Base-by-base conservation (phyloP, 179 eudicot genomes). In the Sideroxylon spinosum region DNA sequence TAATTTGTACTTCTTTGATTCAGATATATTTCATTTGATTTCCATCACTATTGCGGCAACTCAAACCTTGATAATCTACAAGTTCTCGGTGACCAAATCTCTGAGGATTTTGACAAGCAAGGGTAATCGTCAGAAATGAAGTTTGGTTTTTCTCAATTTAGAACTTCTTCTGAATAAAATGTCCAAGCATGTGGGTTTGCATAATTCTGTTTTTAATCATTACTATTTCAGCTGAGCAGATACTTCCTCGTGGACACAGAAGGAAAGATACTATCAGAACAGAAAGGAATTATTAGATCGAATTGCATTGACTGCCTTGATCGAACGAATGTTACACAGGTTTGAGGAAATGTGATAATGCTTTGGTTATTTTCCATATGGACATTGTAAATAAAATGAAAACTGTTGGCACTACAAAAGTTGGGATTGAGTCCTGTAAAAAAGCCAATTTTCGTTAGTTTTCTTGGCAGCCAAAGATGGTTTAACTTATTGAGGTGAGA, bases 291-390 rank as follows among this genome's bases (percentile, higher is more conserved):
- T 68, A 81, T 95, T 69, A 90, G 98, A 84, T 90, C 97, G n/a
- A 95, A 95, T 82, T 95, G 98, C 87, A 93, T 95, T 67, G 98
- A 95, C 78, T 95, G 98, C 85, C 98, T 95, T 75, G 98, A 95
- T 82, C 90, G 98, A 74, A 95, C 98, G 70, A 95, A 93, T 87
- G 98, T 95, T 79, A 90, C 98, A 52, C 98, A 95, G 97, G 97
- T 95, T 77, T 81, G 87, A 81, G 74, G 76, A 56, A 49, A 71
- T 84, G 37, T 52, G 29, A 44, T 29, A n/a, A 16, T 59, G 1
- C n/a, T 52, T 26, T 68, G 25, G n/a, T 75, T 80, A 48, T 73
- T 79, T 44, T 65, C 73, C 29, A 77, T 37, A 1, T 14, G 67
- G 44, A 25, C 17, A 12, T 22, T 29, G 68, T 11, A 3, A 74